Evolutionary conservation across 139 green algal species (phyloP), one percentile per base, ranked within the genome.

Genomic region (Penium margaritaceum): DNA sequence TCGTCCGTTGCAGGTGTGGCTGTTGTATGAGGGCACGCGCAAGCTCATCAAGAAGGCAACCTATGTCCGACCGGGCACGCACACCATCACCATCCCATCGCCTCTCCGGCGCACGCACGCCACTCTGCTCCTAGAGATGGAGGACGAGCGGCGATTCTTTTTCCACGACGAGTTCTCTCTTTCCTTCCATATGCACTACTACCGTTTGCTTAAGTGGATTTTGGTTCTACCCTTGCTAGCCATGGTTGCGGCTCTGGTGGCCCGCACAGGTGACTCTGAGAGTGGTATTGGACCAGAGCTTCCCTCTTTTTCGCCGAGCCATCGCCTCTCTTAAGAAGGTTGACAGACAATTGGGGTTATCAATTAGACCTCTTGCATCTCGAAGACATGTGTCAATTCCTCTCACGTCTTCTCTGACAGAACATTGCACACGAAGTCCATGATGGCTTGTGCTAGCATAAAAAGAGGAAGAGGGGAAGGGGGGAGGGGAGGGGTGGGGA

Each of bases 141-240:
- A 67, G 30, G 90, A 95, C 70, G 75, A 79, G 36, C 62, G 83
- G 54, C 65, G 79, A 17, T 60, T 90, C 38, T 36, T 75, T 7
- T 93, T 89, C 63, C 44, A 63, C 1, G 92, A 98, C 75, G 85
- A 90, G 63, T 96, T 96, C 78, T 63, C 81, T 35, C 75, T 97
- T 24, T 91, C 86, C 63, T 97, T 98, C 84, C 90, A 98, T 84
- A 87, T 96, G 60, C 87, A 94, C 81, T 96, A 90, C 81, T 89
- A 96, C 78, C 89, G 90, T 27, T 67, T 92, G 43, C 72, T 94
- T 12, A 95, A 87, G 69, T 84, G 82, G 82, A 30, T 80, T 3
- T 70, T 91, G 47, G 83, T 70, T 0, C 35, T 84, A 24, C 89
- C 89, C 2, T 84, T 92, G 37, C 34, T 82, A 5, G 54, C 44